Percentiles rank a stretch among this genome's conserved stretches.
These are phyloP conservation scores for Pseudocercospora vitis DNA, from an alignment of 2,329 filamentous ascomycete genomes.

Conservation along the genomic window DNA sequence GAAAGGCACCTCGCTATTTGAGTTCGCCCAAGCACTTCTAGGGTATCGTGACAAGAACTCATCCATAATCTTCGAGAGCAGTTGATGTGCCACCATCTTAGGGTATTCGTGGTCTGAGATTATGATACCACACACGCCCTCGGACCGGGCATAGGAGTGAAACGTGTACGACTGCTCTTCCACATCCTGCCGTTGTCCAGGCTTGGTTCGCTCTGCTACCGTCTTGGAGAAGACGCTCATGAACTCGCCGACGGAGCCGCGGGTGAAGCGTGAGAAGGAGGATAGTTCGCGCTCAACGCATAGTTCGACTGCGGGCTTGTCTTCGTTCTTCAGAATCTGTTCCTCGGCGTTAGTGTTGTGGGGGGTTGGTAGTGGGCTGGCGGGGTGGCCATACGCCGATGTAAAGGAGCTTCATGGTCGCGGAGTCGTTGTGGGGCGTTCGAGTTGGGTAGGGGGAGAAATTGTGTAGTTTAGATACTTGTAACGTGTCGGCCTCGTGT, in stretches of 20 bases:
- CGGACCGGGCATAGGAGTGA: conserved; percentile 48
- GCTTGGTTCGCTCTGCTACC: conserved; percentile 78
- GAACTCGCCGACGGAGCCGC: conserved; percentile 62
- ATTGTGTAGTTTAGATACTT: background rate
- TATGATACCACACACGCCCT: conserved; percentile 50
- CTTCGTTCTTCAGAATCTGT: conserved; percentile 79
- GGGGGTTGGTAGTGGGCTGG: conserved; percentile 10
- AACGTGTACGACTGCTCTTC: conserved; percentile 76
- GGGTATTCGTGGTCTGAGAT: conserved; percentile 52
- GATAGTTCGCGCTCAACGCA: conserved; percentile 74
- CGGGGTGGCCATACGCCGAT: conserved; percentile 66
- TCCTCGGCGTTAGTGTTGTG: conserved; percentile 27
- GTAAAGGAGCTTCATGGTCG: conserved; percentile 81
- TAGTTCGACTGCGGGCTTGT: conserved; percentile 73
- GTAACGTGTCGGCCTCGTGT: background rate
- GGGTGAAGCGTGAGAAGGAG: conserved; percentile 77
- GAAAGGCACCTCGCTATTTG: conserved; percentile 53
- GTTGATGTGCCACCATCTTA: conserved; percentile 78
- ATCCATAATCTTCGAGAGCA: conserved; percentile 83
- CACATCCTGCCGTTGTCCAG: conserved; percentile 77
- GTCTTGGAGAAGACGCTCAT: conserved; percentile 85
- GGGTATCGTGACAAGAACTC: conserved; percentile 81
- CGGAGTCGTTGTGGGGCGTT: conserved; percentile 25
- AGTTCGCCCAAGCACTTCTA: conserved; percentile 63
- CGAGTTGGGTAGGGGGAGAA: background rate